Base-by-base conservation (phyloP, 257 asterid genomes). In the Solanum peruvianum region DNA sequence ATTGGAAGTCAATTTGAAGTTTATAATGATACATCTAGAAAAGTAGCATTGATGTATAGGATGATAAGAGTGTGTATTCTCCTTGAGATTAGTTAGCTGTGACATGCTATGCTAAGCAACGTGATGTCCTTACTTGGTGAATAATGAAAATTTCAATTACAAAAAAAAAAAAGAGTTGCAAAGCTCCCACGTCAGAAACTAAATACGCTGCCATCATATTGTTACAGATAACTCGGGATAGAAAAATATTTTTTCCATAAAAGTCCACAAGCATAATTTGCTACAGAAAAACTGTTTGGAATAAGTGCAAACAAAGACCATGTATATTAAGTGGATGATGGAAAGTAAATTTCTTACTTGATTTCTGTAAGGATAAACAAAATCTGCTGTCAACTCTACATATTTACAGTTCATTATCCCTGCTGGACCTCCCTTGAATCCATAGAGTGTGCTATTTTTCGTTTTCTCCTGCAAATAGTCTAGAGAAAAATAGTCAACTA, bases 401-500 rank as follows among this genome's bases (percentile, higher is more conserved):
- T 95, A 95, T 89, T 97, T 97, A 90, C 95, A 89, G 93, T 97
- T 96, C 99, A 96, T 96, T 78, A 97, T 94, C 81, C 99, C 99
- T 49, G 99, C 99, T 47, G 99, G 99, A 41, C 99, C 99, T 67
- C 99, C 99, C 85, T 94, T 93, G 88, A 97, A 97, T 64, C 99
- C 99, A 87, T 96, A 96, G 90, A 97, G 64, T 44, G 92, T 96
- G 92, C 98, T 97, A 67, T 98, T 98, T 90, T 91, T 92, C 91
- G 95, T 91, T 44, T 88, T 94, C 29, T 95, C 98, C 92, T 97
- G 99, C 93, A 97, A 93, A 89, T 96, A 97, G 88, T 97, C 99
- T 97, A 52, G 69, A 80, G 44, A 80, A 80, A 80, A 49, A 29
- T 20, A 47, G 33, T 29, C 85, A 18, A 80, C 44, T 47, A 49